Base-by-base conservation (phyloP, 495 filamentous ascomycete genomes). In the Podospora sp. region DNA sequence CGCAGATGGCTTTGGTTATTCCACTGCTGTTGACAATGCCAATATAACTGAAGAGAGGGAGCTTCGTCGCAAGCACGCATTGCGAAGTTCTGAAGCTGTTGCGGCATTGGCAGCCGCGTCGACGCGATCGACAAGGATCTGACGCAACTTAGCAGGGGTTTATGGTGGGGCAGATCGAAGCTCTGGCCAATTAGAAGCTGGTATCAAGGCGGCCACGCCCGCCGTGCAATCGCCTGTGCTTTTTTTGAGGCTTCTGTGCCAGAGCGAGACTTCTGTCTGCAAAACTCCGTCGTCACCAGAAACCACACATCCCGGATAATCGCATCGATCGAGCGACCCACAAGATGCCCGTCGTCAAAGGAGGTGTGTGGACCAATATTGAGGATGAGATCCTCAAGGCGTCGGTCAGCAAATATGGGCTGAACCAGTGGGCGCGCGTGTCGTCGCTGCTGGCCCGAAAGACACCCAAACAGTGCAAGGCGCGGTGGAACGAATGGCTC, bases 371-470 rank as follows among this genome's bases (percentile, higher is more conserved):
- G 91, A 89, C 85, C 67, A 86, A 84, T 73, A 85, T 84, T 63
- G 85, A 85, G 81, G 95, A 99, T 81, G 95, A 99, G 78, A 94
- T 99, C 73, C 92, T 98, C 81, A 97, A 97, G 77, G 94, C 92
- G 55, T 91, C 91, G 49, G 93, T 97, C 71, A 96, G 92, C 69
- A 97, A 97, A 80, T 97, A 97, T 82, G 94, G 94, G 62, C 86
- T 99, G 40, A 97, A 99, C 78, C 95, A 99, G 81, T 99, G 95
- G 95, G 94, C 96, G 75, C 95, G 95, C 76, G 94, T 97, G 50
- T 97, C 95, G 55, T 98, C 96, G 25, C 88, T 99, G 49, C 89
- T 99, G 75, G 94, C 95, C 74, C 91, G 96, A 69, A 99, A 99
- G 79, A 97, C 95, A 11, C 92, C 95, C 27, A 99, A 99, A 80